phyloP scores from a whole-genome alignment of 306 rosid species.

The Oxytropis ochrocephala region DNA sequence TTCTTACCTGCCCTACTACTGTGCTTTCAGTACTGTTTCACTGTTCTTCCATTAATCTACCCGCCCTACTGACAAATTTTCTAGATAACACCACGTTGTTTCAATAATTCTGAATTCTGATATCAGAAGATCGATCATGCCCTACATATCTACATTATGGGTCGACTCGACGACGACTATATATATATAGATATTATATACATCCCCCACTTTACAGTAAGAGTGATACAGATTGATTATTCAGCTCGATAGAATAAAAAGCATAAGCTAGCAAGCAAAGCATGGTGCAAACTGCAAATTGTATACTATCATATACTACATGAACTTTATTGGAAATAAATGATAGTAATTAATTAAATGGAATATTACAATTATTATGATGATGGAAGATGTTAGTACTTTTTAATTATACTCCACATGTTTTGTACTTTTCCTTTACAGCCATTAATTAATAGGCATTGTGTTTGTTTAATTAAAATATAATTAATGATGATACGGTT shows the following conservation, averaged over 20 bases:
- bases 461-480: no score
- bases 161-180: not conserved
- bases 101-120: conserved; percentile 7
- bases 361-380: no score
- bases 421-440: not conserved
- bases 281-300: not conserved
- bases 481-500: not conserved
- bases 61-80: not conserved
- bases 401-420: not conserved
- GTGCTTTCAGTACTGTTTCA: conserved; percentile 3
- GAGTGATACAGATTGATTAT: not conserved
- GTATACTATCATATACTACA: not conserved
- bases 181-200: not conserved
- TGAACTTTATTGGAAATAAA: not conserved
- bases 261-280: no score
- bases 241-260: not conserved
- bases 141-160: conserved; percentile 9
- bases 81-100: conserved; percentile 16
- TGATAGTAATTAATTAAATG: not conserved
- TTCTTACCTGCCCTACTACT: conserved; percentile 9
- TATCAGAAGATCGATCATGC: conserved; percentile 15
- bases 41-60: conserved; percentile 9
- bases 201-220: conserved; percentile 14
- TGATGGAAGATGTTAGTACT: not conserved
- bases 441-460: not conserved